Evolutionary conservation across 768 basidiomycete genomes (phyloP).

Genomic region (Bullera alba): DNA sequence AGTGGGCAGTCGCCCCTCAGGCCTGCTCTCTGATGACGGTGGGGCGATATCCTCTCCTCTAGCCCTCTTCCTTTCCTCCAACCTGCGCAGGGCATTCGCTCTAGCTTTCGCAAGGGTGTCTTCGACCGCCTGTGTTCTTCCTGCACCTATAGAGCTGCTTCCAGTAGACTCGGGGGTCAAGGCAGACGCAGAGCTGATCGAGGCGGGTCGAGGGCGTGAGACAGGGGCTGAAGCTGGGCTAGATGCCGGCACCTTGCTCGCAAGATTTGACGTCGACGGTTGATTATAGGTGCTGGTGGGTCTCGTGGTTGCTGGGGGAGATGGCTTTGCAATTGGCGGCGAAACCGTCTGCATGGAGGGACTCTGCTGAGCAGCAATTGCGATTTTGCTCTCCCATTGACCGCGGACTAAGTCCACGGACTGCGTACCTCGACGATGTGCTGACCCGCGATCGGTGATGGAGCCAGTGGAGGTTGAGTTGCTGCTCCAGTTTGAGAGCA

Average conservation of each 20-base stretch:
- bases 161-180: slow-evolving; percentile 30
- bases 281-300: too few relatives aligned
- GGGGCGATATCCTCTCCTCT: slow-evolving; percentile 6
- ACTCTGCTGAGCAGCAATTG: neutral
- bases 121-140: slow-evolving; percentile 21
- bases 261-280: too few relatives aligned
- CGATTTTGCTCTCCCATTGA: slow-evolving; percentile 36
- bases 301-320: too few relatives aligned
- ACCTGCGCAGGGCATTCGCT: slow-evolving; percentile 32
- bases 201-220: slow-evolving; percentile 15
- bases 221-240: too few relatives aligned
- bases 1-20: neutral
- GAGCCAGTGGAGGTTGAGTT: neutral
- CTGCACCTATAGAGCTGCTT: slow-evolving; percentile 17
- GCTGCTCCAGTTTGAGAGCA: slow-evolving; percentile 3
- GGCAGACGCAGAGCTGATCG: slow-evolving; percentile 16
- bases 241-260: too few relatives aligned
- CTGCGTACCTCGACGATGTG: neutral
- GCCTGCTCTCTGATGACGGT: too few relatives aligned
- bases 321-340: too few relatives aligned
- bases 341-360: neutral
- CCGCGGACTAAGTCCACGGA: slow-evolving; percentile 33
- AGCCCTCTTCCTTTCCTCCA: slow-evolving; percentile 31
- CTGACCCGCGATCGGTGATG: too few relatives aligned
- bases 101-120: slow-evolving; percentile 34